Base-by-base conservation (phyloP, 2,329 filamentous ascomycete species). In the Diaporthe batatas region DNA sequence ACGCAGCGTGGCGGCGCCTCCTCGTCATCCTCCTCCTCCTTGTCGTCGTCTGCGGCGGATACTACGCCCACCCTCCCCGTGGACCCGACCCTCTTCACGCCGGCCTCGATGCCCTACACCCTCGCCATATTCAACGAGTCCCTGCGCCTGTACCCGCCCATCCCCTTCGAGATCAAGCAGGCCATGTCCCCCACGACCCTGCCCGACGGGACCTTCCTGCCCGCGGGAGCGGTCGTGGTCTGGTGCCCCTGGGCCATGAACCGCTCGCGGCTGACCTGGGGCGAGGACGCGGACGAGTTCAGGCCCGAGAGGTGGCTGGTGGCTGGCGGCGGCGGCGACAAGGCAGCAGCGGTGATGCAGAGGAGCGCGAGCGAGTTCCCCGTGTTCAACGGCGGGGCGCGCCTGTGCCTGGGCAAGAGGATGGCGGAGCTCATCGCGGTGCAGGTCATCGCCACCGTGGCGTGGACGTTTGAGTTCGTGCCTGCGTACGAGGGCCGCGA, bases 231-330 rank as follows among this genome's bases (percentile, higher is more conserved):
- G 0, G 84, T 92, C 32, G 82, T 92, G 3, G 81, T 92, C 3
- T 92, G 90, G 90, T 91, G 88, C 74, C 83, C 89, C 3, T 92
- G 90, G 88, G 88, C 91, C 0, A 89, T 92, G 85, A 90, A 90
- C 75, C 84, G 90, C 14, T 91, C 90, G 0, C 79, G 75, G 12
- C 75, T 81, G 2, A 90, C 84, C 0, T 92, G 90, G 89, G 90
- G 90, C 6, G 78, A 82, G 0, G 88, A 91, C 75, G 86, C 89
- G 8, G 86, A 88, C 53, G 77, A 77, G 0, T 92, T 91, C 75
- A 83, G 83, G 3, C 90, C 90, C 0, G 86, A 87, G 68, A 83
- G 90, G 55, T 92, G 89, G 87, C 79, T 92, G 2, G 70, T 72
- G 5, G 54, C 57, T 25, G 51, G 47, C 21, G 36, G 16, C 23